Conservation (phyloP, 306 rosid species). For the Cicer pinnatifidum region DNA sequence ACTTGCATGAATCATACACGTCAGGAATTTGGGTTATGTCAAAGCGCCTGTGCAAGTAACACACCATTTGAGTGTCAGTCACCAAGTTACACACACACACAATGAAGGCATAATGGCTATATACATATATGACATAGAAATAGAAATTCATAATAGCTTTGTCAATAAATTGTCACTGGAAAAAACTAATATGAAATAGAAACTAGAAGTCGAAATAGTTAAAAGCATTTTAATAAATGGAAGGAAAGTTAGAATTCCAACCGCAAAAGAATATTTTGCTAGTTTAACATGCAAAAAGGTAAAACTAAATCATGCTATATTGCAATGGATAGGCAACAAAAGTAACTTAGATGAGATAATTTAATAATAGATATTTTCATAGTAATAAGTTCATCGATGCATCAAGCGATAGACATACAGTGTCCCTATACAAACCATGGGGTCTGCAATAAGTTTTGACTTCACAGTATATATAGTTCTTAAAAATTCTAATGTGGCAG, state of each 20-base stretch:
- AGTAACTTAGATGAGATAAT: conserved; percentile 15
- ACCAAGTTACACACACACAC: conserved; percentile 1
- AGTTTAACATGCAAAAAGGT: conserved; percentile 2
- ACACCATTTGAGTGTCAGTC: conserved; percentile 31
- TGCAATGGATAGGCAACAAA: conserved; percentile 1
- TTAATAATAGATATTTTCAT: conserved; percentile 7
- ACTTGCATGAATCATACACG: conserved; percentile 98
- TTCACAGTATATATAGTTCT: conserved; percentile 20
- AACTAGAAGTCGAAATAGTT: neutral
- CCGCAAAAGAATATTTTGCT: conserved; percentile 1
- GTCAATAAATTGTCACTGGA: conserved; percentile 12
- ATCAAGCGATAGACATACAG: conserved; percentile 19
- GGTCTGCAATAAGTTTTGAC: conserved; percentile 21
- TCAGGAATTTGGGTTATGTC: conserved; percentile 96
- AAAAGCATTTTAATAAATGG: conserved; percentile 17
- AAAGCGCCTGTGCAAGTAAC: conserved; percentile 78
- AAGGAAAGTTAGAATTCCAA: conserved; percentile 21
- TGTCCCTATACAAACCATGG: conserved; percentile 3
- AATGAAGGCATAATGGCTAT: conserved; percentile 20
- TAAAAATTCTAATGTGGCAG: conserved; percentile 1
- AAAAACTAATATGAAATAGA: conserved; percentile 28
- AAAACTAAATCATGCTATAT: conserved; percentile 32
- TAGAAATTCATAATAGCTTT: conserved; percentile 18
- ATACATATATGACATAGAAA: conserved; percentile 10
- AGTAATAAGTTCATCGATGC: neutral